Base-by-base conservation (phyloP, 345 rosid genomes). In the Rhodamnia argentea region DNA sequence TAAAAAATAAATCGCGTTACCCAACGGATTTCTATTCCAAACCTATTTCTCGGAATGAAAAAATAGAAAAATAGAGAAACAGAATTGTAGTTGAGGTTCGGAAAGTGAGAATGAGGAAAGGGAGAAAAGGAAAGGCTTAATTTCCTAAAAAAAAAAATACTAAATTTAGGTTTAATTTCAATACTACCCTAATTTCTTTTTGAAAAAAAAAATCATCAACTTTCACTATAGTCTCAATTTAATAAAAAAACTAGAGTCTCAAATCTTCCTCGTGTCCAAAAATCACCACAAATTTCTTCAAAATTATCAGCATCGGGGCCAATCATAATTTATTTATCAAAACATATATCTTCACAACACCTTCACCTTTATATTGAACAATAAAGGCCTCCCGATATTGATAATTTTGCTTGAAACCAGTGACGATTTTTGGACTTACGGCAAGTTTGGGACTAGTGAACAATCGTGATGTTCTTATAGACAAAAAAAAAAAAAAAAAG, bases 401-500 rank as follows among this genome's bases (percentile, higher is more conserved):
- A 27, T 6, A 60, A 60, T 60, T 60, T 27, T 0, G 40, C 27
- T 13, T 18, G 51, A 27, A 14, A 6, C 5, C 20, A 13, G 3
- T 27, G 74, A 16, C 5, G 14, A 0, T 27, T 60, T 27, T 60
- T 60, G 0, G 16, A 60, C 29, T 13, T 3, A 32, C 10, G 20
- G 40, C 5, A 60, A 60, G 27, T 27, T 60, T 60, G 29, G 3
- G 15, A 60, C 37, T 27, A 62, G 12, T 27, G 29, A 5, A 29
- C n/a, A n/a, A n/a, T n/a, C n/a, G 23, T 0, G 0, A 29, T 16
- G 20, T 16, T 15, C 32, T 64, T 15, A 5, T 54, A 16, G 3
- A 3, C 1, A 42, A 42, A 42, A 42, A 42, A 27, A 0, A 60
- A 27, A 27, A 14, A 27, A 13, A 14, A 16, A 6, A 14, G 0